Base-by-base conservation (phyloP, 1,284 basidiomycete species). In the Pseudozyma sp. region DNA sequence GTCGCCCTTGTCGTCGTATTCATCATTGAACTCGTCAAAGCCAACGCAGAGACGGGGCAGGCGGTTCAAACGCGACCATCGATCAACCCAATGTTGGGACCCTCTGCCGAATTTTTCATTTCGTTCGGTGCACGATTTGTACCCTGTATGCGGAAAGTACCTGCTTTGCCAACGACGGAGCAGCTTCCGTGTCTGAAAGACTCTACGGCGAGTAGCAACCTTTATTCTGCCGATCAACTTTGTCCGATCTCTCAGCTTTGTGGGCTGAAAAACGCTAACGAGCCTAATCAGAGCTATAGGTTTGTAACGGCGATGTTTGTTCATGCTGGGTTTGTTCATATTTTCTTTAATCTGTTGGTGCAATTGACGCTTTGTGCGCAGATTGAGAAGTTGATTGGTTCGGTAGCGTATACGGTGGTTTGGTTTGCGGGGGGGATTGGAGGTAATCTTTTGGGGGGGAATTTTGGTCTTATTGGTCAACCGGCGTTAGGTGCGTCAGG, bases 51-150 rank as follows among this genome's bases (percentile, higher is more conserved):
- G 40, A 86, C 85, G 0, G 85, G 85, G 2, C 79, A 83, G 38
- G 77, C 83, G 1, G 79, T 86, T 19, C 83, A 81, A 58, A 83
- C 79, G 12, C 74, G 92, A 88, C 93, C 93, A 3, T 88, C 88
- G 12, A 90, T 95, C 72, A 97, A 97, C 83, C 92, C 91, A 8
- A 97, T 97, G 94, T 87, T 95, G 34, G 95, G 95, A 0, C 95
- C 95, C 0, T 92, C 93, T 0, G 89, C 89, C 44, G 90, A 91
- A 48, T 93, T 92, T 5, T 87, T 98, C 16, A 94, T 97, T 77
- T 90, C 92, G 74, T 87, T 94, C 51, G 95, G 89, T 4, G 94
- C 95, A 16, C 92, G 96, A 16, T 98, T 95, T 82, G 93, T 93
- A 9, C 90, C 92, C 2, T 92, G 91, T 80, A 95, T 96, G 92